These are phyloP conservation scores for Gymnopus androsaceus DNA, from an alignment of 1,284 basidiomycete species.

Conservation along the genomic window DNA sequence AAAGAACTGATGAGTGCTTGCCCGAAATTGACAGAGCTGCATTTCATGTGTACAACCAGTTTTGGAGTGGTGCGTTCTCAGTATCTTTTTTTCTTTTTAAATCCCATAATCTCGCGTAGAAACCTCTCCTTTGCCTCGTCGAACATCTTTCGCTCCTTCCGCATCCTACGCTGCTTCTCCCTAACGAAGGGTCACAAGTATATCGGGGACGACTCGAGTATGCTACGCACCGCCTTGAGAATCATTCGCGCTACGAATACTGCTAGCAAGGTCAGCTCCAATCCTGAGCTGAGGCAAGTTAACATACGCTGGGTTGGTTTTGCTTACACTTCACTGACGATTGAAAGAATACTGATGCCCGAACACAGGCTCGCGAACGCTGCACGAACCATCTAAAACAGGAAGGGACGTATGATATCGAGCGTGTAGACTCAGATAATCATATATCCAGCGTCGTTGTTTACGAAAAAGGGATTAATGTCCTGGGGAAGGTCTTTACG, in stretches of 20 bases:
- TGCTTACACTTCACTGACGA: no score
- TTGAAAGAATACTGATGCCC: no score
- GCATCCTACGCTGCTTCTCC: slow-evolving; percentile 36
- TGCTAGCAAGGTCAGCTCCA: slow-evolving; percentile 9
- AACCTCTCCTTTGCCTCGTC: slow-evolving; percentile 11
- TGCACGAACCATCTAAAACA: slow-evolving; percentile 47
- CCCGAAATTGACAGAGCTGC: slow-evolving; percentile 41
- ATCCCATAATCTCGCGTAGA: neutral
- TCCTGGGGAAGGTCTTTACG: slow-evolving; percentile 12
- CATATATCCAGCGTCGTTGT: slow-evolving; percentile 8
- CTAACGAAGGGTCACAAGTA: slow-evolving; percentile 49
- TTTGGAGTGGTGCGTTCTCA: slow-evolving; percentile 36
- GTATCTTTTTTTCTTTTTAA: neutral
- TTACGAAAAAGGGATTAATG: slow-evolving; percentile 14
- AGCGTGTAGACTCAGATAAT: no score
- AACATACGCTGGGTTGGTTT: slow-evolving; percentile 49
- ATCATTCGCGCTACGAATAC: neutral
- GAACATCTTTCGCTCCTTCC: slow-evolving; percentile 6
- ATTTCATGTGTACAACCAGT: slow-evolving; percentile 49
- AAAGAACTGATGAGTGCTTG: slow-evolving; percentile 33
- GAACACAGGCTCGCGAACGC: slow-evolving; percentile 40
- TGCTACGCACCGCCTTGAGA: slow-evolving; percentile 29
- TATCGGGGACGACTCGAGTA: slow-evolving; percentile 36
- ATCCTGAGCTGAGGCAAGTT: slow-evolving; percentile 39
- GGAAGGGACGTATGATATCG: slow-evolving; percentile 18